A percentile compares a stretch with the other conserved stretches of the same genome.
Conservation (phyloP, 441 rosid genomes). For the Adansonia madagascariensis region DNA sequence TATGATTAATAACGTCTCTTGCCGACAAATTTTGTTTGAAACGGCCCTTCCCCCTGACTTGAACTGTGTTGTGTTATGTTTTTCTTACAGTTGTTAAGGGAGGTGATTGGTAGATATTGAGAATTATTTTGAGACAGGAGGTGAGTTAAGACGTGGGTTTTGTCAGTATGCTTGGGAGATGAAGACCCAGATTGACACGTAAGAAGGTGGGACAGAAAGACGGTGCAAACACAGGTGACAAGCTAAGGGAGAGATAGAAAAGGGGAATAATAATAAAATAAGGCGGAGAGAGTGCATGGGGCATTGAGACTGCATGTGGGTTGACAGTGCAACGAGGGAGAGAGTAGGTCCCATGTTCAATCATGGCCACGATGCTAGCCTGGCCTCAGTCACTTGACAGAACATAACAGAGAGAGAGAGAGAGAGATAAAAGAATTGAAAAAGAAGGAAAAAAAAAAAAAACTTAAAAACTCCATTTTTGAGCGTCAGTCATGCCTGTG, state of each 20-base stretch:
- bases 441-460: background rate
- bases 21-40: conserved; percentile 66
- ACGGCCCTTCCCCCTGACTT: conserved; percentile 33
- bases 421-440: background rate
- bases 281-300: conserved; percentile 28
- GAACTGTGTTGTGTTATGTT: background rate
- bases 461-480: background rate
- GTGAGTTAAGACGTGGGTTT: background rate
- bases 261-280: background rate
- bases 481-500: background rate
- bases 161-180: background rate
- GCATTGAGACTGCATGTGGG: conserved; percentile 56
- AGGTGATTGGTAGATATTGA: background rate
- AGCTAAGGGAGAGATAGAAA: conserved; percentile 3
- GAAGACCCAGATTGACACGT: conserved; percentile 19
- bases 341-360: conserved; percentile 48
- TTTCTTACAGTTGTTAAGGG: conserved; percentile 15
- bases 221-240: too few species aligned
- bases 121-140: background rate
- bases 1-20: conserved; percentile 54
- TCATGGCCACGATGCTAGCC: conserved; percentile 61
- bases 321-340: conserved; percentile 47
- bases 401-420: conserved; percentile 32
- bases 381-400: conserved; percentile 62
- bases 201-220: background rate